These are phyloP conservation scores for Mycena indigotica DNA, from an alignment of 768 basidiomycete species.

Conservation along the genomic window DNA sequence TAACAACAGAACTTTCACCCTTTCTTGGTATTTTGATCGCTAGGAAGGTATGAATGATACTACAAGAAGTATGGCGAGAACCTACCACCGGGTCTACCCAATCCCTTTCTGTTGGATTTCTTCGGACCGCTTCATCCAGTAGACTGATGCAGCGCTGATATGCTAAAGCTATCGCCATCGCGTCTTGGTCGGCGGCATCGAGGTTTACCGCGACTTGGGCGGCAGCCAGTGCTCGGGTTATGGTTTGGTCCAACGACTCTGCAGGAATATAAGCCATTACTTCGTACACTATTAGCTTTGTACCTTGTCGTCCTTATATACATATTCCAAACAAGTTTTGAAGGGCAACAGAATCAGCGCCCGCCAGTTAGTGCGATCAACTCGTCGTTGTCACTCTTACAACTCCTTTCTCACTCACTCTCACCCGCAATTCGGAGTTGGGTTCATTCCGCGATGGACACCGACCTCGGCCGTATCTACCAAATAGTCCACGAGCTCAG, in stretches of 20 bases:
- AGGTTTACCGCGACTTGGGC: constrained; percentile 19
- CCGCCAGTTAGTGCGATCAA: neutral
- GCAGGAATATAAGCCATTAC: constrained; percentile 13
- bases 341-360: neutral
- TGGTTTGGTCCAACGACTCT: constrained; percentile 15
- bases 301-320: neutral
- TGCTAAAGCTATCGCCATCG: constrained; percentile 10
- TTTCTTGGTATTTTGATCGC: constrained; percentile 13
- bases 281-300: too few relatives aligned
- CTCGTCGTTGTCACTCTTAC: neutral
- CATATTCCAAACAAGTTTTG: neutral
- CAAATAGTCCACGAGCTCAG: constrained; percentile 79
- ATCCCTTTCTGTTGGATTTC: constrained; percentile 1
- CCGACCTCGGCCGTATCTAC: constrained; percentile 75
- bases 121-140: constrained; percentile 14
- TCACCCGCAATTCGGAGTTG: neutral
- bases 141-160: constrained; percentile 13
- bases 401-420: neutral
- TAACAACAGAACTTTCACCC: constrained; percentile 10
- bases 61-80: too few relatives aligned
- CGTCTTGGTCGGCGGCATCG: constrained; percentile 17
- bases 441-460: constrained; percentile 49
- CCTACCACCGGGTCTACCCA: constrained; percentile 4
- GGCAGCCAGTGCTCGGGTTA: constrained; percentile 16
- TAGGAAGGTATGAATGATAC: too few relatives aligned